Conservation (phyloP, 306 rosid genomes). For the Trichosanthes cucumerina region DNA sequence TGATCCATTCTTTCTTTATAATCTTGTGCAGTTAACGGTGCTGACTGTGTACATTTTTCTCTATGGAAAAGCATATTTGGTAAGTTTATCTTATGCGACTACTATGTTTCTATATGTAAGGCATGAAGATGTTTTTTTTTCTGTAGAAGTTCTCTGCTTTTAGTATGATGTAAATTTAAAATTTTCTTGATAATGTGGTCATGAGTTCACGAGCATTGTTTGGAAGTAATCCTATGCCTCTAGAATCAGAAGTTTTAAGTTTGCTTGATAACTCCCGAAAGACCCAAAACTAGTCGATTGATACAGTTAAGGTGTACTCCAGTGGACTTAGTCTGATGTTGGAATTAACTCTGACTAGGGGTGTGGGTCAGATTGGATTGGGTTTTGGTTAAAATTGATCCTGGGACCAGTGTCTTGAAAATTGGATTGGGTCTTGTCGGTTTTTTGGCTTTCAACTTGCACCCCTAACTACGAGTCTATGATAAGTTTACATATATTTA, state of each 20-base stretch:
- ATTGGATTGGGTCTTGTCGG: background rate
- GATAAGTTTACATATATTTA: background rate
- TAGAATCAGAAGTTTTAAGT: background rate
- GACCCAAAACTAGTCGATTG: background rate
- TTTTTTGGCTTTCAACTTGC: background rate
- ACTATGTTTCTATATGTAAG: background rate
- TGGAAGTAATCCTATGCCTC: background rate
- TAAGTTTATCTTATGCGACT: conserved; percentile 21
- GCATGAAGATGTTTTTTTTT: background rate
- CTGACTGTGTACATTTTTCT: conserved; percentile 74
- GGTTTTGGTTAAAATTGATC: background rate
- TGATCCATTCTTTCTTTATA: background rate
- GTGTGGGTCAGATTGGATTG: background rate
- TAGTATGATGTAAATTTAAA: background rate
- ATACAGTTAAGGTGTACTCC: background rate
- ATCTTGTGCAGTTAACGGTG: conserved; percentile 75
- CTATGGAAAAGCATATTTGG: conserved; percentile 77
- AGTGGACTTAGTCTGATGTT: background rate
- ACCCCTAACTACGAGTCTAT: background rate
- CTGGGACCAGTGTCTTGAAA: background rate
- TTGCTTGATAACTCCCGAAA: background rate
- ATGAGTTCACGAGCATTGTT: background rate
- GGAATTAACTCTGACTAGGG: background rate
- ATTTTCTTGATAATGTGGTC: background rate
- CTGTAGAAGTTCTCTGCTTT: background rate